Evolutionary conservation across 2,329 filamentous ascomycete genomes (phyloP).

Genomic region (Anisogramma anomala): DNA sequence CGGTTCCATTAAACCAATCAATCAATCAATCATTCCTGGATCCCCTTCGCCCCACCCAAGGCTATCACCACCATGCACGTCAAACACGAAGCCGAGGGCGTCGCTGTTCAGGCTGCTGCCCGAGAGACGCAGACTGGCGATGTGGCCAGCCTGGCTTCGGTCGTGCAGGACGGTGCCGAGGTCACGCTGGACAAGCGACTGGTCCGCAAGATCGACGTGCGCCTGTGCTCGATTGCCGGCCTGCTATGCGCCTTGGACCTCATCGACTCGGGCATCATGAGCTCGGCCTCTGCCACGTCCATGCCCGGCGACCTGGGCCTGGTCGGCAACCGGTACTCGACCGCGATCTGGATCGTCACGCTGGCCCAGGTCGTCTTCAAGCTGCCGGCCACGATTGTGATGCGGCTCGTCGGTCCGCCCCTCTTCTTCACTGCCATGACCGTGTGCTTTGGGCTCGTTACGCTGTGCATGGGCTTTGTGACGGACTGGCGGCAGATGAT

Average conservation of each 20-base stretch:
- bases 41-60: too few species aligned
- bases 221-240: slow-evolving; percentile 59
- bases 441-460: slow-evolving; percentile 51
- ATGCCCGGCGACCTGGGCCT: slow-evolving; percentile 54
- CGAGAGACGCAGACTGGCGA: slow-evolving; percentile 8
- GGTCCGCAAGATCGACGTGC: slow-evolving; percentile 52
- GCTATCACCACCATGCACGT: too few species aligned
- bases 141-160: slow-evolving; percentile 16
- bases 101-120: too few species aligned
- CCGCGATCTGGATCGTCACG: slow-evolving; percentile 64
- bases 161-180: slow-evolving; percentile 10
- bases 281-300: slow-evolving; percentile 55
- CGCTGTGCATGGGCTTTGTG: slow-evolving; percentile 57
- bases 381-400: slow-evolving; percentile 55
- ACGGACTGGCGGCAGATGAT: slow-evolving; percentile 60
- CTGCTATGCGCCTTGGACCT: slow-evolving; percentile 60
- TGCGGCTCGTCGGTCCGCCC: slow-evolving; percentile 52
- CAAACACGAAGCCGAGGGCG: too few species aligned
- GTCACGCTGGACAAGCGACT: slow-evolving; percentile 32
- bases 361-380: slow-evolving; percentile 57
- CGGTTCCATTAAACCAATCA: too few species aligned
- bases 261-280: slow-evolving; percentile 59
- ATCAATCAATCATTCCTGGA: too few species aligned
- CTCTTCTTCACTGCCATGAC: slow-evolving; percentile 51
- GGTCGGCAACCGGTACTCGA: slow-evolving; percentile 53